Conservation (phyloP, 768 basidiomycete species). For the Krasilnikovozyma curviuscula region DNA sequence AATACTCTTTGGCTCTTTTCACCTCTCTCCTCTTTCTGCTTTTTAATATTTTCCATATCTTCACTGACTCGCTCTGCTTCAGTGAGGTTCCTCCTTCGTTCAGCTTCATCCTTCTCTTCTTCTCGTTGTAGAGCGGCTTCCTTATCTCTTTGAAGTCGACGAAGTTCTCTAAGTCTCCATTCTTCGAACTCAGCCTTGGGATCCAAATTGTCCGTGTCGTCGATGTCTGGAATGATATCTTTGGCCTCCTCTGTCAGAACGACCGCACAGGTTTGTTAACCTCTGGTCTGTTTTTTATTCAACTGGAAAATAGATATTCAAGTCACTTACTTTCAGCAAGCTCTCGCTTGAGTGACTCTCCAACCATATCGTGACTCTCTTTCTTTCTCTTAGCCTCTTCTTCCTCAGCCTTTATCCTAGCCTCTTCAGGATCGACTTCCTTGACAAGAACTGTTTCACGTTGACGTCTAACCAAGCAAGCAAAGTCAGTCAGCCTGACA, state of each 20-base stretch:
- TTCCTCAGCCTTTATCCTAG: conserved; percentile 43
- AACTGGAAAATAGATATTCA: neutral
- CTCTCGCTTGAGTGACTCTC: conserved; percentile 80
- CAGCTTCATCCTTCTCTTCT: conserved; percentile 74
- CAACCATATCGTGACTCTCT: conserved; percentile 79
- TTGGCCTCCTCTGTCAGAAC: conserved; percentile 62
- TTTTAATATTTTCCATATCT: conserved; percentile 62
- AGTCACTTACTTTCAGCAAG: conserved; percentile 60
- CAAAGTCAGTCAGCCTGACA: neutral
- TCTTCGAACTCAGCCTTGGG: conserved; percentile 80
- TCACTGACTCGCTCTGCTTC: conserved; percentile 84
- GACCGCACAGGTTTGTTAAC: neutral
- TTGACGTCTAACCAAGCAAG: conserved; percentile 31
- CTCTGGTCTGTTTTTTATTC: neutral
- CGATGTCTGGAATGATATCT: conserved; percentile 62
- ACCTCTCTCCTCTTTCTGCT: conserved; percentile 41
- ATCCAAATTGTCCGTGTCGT: conserved; percentile 87
- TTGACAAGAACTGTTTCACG: conserved; percentile 30
- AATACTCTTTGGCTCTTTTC: conserved; percentile 40
- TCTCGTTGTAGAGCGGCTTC: conserved; percentile 66
- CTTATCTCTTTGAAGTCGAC: conserved; percentile 83
- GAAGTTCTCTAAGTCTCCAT: conserved; percentile 84
- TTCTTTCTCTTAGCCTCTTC: conserved; percentile 66
- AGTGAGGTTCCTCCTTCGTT: conserved; percentile 73
- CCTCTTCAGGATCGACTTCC: conserved; percentile 41